Percentiles rank a stretch among this genome's conserved stretches.
phyloP scores from a whole-genome alignment of 768 basidiomycete species.

The Tulasnella sp. region DNA sequence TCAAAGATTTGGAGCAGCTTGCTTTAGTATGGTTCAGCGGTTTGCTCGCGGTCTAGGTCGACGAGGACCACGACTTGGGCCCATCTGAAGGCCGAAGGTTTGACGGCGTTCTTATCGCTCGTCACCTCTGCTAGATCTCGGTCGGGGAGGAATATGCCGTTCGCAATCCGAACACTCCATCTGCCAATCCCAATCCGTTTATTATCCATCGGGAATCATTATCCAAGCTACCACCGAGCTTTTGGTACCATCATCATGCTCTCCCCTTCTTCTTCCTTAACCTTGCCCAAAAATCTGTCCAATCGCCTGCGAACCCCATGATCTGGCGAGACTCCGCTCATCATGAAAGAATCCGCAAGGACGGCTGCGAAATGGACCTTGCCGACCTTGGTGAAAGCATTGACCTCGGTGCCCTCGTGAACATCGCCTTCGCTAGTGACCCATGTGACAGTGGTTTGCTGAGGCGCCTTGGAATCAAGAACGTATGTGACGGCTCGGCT shows the following conservation, averaged over 20 bases:
- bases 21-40: no score
- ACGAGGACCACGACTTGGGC: no score
- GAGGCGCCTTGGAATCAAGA: background rate
- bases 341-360: constrained; percentile 9
- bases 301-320: constrained; percentile 11
- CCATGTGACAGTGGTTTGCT: background rate
- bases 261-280: background rate
- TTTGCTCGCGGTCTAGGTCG: no score
- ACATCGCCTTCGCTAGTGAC: background rate
- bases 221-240: background rate
- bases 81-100: no score
- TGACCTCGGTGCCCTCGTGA: background rate
- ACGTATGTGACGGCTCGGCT: background rate
- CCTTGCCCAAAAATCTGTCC: constrained; percentile 10
- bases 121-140: no score
- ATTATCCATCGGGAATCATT: background rate
- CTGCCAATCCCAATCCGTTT: background rate
- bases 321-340: constrained; percentile 9
- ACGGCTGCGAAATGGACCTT: background rate
- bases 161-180: background rate
- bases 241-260: background rate
- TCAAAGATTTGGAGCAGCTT: no score
- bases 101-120: no score
- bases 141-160: background rate
- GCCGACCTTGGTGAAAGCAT: background rate